phyloP scores from a whole-genome alignment of 257 asterid species.

The Handroanthus guayacan region DNA sequence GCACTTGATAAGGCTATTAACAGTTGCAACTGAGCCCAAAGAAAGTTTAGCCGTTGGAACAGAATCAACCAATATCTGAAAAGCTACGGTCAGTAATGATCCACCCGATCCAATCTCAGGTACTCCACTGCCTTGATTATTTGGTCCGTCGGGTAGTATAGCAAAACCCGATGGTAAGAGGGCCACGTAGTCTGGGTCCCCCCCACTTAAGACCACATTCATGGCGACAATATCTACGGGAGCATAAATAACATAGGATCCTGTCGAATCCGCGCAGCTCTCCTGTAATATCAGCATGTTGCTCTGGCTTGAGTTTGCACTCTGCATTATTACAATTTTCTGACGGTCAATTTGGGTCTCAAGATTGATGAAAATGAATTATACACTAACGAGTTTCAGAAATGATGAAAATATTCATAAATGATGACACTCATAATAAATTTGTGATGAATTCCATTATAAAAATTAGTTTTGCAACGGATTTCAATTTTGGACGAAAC shows the following conservation, averaged over 20 bases:
- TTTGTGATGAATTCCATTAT: neutral
- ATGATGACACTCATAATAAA: neutral
- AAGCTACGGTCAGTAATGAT: slow-evolving; percentile 57
- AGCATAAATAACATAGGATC: slow-evolving; percentile 60
- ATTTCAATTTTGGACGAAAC: too few relatives aligned
- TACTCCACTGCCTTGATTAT: slow-evolving; percentile 14
- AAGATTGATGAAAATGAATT: too few relatives aligned
- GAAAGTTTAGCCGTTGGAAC: slow-evolving; percentile 67
- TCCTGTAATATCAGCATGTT: slow-evolving; percentile 63
- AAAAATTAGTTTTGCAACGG: too few relatives aligned
- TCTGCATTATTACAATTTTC: slow-evolving; percentile 34
- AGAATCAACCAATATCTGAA: slow-evolving; percentile 65
- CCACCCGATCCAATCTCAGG: slow-evolving; percentile 49
- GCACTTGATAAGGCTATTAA: slow-evolving; percentile 61
- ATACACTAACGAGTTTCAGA: too few relatives aligned
- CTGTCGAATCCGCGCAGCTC: slow-evolving; percentile 52
- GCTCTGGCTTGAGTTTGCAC: slow-evolving; percentile 60
- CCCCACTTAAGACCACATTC: slow-evolving; percentile 61
- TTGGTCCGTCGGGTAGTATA: slow-evolving; percentile 60
- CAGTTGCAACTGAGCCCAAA: slow-evolving; percentile 62
- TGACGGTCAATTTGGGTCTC: too few relatives aligned
- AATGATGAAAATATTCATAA: too few relatives aligned
- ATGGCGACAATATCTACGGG: slow-evolving; percentile 56
- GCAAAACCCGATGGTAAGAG: slow-evolving; percentile 69
- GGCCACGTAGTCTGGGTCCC: slow-evolving; percentile 61